phyloP scores from a whole-genome alignment of 345 rosid genomes.

The Gossypioides kirkii region DNA sequence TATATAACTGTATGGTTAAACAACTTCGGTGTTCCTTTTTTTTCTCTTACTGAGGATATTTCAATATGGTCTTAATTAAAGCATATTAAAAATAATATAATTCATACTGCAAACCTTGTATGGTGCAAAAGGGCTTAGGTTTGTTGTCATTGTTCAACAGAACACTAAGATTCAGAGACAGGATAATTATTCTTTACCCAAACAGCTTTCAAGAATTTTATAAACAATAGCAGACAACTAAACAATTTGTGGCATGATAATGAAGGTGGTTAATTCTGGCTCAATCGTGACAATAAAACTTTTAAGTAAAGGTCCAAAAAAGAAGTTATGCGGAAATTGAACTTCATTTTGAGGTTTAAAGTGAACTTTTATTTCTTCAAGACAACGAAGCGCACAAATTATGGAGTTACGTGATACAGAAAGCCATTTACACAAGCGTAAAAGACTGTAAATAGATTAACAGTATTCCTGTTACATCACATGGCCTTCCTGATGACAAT shows the following conservation, averaged over 20 bases:
- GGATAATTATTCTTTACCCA: neutral
- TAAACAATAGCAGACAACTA: neutral
- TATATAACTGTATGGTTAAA: neutral
- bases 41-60: neutral
- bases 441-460: neutral
- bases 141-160: neutral
- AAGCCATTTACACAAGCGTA: neutral
- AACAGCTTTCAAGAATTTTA: neutral
- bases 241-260: neutral
- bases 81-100: neutral
- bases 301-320: neutral
- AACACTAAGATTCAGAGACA: neutral
- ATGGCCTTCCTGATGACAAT: neutral
- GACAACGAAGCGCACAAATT: neutral
- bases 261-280: neutral
- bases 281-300: neutral
- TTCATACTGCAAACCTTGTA: neutral
- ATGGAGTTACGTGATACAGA: neutral
- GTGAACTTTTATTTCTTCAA: neutral
- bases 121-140: neutral
- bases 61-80: neutral
- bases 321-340: neutral
- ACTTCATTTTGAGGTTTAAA: neutral
- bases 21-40: neutral
- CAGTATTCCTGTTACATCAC: neutral